These are phyloP conservation scores for Ceratocystis huliohia DNA, from an alignment of 2,329 filamentous ascomycete genomes.

Conservation along the genomic window DNA sequence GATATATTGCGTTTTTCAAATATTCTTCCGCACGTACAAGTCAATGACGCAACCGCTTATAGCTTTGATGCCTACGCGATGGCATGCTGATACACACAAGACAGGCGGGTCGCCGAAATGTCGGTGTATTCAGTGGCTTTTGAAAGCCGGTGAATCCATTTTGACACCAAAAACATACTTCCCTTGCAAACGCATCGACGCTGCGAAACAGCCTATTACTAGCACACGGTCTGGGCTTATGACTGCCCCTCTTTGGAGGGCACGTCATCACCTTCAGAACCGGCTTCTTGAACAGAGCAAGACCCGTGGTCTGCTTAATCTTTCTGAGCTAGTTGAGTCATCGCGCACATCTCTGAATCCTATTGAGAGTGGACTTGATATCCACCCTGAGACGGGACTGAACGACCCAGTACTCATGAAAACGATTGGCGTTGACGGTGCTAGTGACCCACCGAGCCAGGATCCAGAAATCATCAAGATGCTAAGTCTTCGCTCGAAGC, in stretches of 20 bases:
- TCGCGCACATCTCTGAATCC: slow-evolving; percentile 25
- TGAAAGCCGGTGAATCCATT: slow-evolving; percentile 23
- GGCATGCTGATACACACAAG: slow-evolving; percentile 16
- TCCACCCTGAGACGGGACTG: slow-evolving; percentile 32
- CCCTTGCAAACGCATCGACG: slow-evolving; percentile 23
- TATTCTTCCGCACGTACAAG: slow-evolving; percentile 22
- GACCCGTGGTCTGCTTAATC: slow-evolving; percentile 24
- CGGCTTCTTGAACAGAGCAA: slow-evolving; percentile 18
- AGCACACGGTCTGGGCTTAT: slow-evolving; percentile 6
- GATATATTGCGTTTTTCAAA: slow-evolving; percentile 26
- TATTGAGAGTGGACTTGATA: slow-evolving; percentile 28
- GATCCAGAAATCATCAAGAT: slow-evolving; percentile 28
- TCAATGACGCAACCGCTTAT: slow-evolving; percentile 20
- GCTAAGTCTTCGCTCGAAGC: slow-evolving; percentile 20
- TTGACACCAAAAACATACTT: slow-evolving; percentile 24
- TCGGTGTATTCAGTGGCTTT: slow-evolving; percentile 23
- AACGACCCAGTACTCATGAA: slow-evolving; percentile 31
- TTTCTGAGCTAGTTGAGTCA: slow-evolving; percentile 27
- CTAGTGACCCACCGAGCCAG: slow-evolving; percentile 32
- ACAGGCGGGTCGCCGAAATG: slow-evolving; percentile 20
- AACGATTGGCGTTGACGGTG: slow-evolving; percentile 23
- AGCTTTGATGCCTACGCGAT: slow-evolving; percentile 21
- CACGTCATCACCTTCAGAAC: slow-evolving; percentile 12
- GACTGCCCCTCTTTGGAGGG: slow-evolving; percentile 18
- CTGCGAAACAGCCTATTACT: background rate